Base-by-base conservation (phyloP, 345 rosid genomes). In the Ailanthus altissimus region DNA sequence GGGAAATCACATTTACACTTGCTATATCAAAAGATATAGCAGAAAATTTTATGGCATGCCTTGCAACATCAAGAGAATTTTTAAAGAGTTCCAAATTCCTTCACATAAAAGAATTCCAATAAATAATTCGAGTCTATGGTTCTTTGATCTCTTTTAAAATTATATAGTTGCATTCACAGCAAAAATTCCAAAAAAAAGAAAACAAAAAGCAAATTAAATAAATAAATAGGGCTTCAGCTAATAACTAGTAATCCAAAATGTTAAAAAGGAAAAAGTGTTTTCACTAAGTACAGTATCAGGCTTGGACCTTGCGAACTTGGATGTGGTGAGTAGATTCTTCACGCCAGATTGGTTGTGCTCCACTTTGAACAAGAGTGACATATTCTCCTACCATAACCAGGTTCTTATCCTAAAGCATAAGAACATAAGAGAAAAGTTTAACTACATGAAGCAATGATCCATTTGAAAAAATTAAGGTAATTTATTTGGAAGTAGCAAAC, bases 261-360 rank as follows among this genome's bases (percentile, higher is more conserved):
- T 8, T 42, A 62, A 77, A 72, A 32, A 32, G 38, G 54, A 53
- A 70, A 73, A 67, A 73, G 58, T 8, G 46, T 28, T 62, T 73
- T 61, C 49, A 36, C 20, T 21, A 67, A 11, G 43, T 23, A 1
- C 54, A 71, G 83, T 78, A 83, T 89, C 89, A 90, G 79, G 79
- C 81, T 81, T 87, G 75, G 72, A 96, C 87, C 90, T 88, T 82
- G 65, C 97, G 97, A 62, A 96, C 97, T 93, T 90, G 99, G 73
- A 96, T 93, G 84, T 93, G 92, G 81, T 93, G 98, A 77, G 97
- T 90, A 76, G 98, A 92, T 84, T 96, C 97, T 76, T 54, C 84
- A 71, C 98, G 97, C 98, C 99, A 96, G 73, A 93, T 93, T 18
- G 99, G 97, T 65, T 92, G 99, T 0, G 98, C 90, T 13, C 99